These are phyloP conservation scores for Prosopis cineraria DNA, from an alignment of 306 rosid species.

Conservation along the genomic window DNA sequence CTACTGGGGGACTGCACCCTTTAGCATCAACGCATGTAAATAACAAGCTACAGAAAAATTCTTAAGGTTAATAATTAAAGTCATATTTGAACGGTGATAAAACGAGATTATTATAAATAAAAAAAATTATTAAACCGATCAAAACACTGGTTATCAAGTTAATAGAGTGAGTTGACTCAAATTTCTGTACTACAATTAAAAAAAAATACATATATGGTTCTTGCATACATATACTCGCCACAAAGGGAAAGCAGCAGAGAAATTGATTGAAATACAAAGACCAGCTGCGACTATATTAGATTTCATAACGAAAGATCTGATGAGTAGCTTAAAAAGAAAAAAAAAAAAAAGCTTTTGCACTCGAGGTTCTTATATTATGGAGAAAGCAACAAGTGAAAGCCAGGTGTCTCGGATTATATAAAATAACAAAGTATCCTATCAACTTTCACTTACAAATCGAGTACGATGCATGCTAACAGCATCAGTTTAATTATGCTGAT, in stretches of 20 bases:
- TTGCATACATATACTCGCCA: slow-evolving; percentile 2
- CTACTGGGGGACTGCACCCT: not conserved
- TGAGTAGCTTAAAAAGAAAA: not conserved
- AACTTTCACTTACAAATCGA: slow-evolving; percentile 4
- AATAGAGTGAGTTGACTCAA: no score
- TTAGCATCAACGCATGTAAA: no score
- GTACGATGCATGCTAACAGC: slow-evolving; percentile 24
- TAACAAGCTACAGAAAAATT: no score
- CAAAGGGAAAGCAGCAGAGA: not conserved
- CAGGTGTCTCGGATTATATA: not conserved
- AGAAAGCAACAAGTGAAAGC: slow-evolving; percentile 21
- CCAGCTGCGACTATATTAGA: not conserved
- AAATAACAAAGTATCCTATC: slow-evolving; percentile 13
- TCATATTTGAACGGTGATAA: no score
- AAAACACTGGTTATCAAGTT: no score
- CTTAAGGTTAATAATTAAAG: no score
- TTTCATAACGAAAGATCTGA: not conserved
- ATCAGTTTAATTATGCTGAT: slow-evolving; percentile 3
- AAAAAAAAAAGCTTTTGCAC: not conserved
- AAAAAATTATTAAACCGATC: no score
- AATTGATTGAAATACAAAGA: not conserved
- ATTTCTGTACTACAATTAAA: no score
- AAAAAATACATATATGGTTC: not conserved
- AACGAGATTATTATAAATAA: no score
- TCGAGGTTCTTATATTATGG: slow-evolving; percentile 6